Evolutionary conservation across 495 filamentous ascomycete species (phyloP).

Genomic region (Parathielavia hyrcaniae): DNA sequence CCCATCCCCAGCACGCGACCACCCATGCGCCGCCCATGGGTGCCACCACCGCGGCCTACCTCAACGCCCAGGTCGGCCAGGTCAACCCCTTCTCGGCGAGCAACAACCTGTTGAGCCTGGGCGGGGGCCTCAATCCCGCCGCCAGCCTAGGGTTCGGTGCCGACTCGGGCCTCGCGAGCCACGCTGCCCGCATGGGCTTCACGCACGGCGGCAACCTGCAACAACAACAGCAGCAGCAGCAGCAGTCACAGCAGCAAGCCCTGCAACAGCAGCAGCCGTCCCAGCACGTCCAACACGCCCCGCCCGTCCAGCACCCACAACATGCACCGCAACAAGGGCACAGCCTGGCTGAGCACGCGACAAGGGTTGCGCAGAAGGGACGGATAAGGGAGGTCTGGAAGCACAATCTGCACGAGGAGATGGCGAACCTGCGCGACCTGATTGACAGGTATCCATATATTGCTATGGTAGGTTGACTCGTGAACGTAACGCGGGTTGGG

Average conservation of each 20-base stretch:
- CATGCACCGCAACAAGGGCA: constrained; percentile 51
- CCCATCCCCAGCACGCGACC: constrained; percentile 41
- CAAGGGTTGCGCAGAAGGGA: constrained; percentile 46
- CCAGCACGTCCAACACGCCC: constrained; percentile 37
- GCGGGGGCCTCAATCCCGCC: constrained; percentile 40
- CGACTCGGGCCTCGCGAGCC: constrained; percentile 79
- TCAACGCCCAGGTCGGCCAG: constrained; percentile 55
- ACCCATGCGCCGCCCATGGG: constrained; percentile 37
- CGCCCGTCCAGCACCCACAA: constrained; percentile 24
- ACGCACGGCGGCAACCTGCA: constrained; percentile 70
- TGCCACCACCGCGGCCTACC: constrained; percentile 36
- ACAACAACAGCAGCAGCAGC: constrained; percentile 48
- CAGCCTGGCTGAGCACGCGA: constrained; percentile 39
- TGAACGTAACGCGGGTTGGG: not conserved
- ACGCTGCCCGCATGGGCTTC: constrained; percentile 82
- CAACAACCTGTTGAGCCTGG: constrained; percentile 55
- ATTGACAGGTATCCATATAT: constrained; percentile 90
- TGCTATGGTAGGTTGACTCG: constrained; percentile 66
- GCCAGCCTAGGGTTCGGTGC: constrained; percentile 54
- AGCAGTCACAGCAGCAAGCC: constrained; percentile 34
- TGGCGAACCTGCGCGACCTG: constrained; percentile 68
- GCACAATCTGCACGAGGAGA: constrained; percentile 83
- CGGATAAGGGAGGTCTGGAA: constrained; percentile 95
- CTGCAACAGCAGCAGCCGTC: constrained; percentile 29
- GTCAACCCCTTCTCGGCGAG: constrained; percentile 61